Base-by-base conservation (phyloP, 305 asterid genomes). In the Petunia hybrid region DNA sequence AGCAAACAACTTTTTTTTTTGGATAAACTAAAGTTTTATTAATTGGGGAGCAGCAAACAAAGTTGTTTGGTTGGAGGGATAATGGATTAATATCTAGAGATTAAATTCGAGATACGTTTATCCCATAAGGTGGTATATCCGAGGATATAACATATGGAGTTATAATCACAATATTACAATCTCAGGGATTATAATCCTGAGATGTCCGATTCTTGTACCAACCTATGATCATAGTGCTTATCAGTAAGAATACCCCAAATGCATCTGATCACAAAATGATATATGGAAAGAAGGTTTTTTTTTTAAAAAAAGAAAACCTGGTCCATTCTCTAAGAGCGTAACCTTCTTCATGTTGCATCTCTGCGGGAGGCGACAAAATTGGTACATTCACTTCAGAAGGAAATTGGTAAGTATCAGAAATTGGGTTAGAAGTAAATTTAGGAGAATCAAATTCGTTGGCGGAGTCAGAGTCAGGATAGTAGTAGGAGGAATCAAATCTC, bases 241-340 rank as follows among this genome's bases (percentile, higher is more conserved):
- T 76, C 75, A 60, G 61, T 83, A 16, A 45, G 6, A 22, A 53
- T 31, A 41, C 42, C 4, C 1, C 31, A 68, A 68, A 68, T 41
- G 75, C 57, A 12, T 22, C 40, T 46, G 67, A 14, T 75, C 68
- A 77, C 48, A 42, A 68, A 46, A 61, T 16, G 6, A 53, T 9
- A 36, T 16, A 76, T 36, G 13, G 38, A 41, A 41, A 22, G 8
- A 31, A 45, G 10, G 6, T 6, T 6, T 62, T 16, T 8, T 5
- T 13, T 5, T 12, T 77, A 51, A 63, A 55, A 63, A 77, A 78
- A 68, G 51, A 88, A 69, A 43, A 91, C 95, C 95, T 87, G 82
- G 91, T 87, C 95, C 95, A 91, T 78, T 91, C 95, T 3, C 91
- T 92, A 81, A 91, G 91, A 74, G 89, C 94, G 38, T 80, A 90